Conservation (phyloP, 75 land plant genomes). For the Larix kaempferi region DNA sequence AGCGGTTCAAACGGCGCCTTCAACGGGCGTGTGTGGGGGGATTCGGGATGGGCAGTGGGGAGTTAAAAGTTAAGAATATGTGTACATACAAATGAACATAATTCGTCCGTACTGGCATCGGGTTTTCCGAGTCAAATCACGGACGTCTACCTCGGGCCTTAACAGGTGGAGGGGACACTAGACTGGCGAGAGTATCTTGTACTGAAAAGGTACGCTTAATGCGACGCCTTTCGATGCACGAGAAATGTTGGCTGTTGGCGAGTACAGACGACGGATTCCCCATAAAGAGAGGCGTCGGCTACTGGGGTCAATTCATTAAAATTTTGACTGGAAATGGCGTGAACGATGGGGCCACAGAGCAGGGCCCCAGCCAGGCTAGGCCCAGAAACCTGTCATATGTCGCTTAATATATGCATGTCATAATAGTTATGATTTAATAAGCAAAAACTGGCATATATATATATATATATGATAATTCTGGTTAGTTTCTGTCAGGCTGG, state of each 20-base stretch:
- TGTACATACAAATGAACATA: background rate
- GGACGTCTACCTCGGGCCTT: background rate
- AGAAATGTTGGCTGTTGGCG: background rate
- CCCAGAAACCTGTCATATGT: background rate
- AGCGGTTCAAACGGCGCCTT: background rate
- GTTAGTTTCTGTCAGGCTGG: background rate
- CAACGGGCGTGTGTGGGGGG: background rate
- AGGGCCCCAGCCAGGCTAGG: background rate
- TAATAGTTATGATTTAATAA: background rate
- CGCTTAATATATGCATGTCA: background rate
- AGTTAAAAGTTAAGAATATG: background rate
- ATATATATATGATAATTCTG: background rate
- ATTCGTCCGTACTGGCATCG: background rate
- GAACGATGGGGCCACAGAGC: too few relatives aligned
- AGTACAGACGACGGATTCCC: background rate
- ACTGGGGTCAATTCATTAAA: conserved; percentile 7
- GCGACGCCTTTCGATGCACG: conserved; percentile 9
- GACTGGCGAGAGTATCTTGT: conserved; percentile 1
- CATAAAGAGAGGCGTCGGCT: background rate
- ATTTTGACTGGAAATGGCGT: background rate
- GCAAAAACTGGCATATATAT: conserved; percentile 4
- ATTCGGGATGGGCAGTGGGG: too few relatives aligned
- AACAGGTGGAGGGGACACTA: background rate
- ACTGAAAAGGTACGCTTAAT: conserved; percentile 12
- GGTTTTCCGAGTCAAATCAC: conserved; percentile 6